These are phyloP conservation scores for Penicillium sp. DNA, from an alignment of 2,329 filamentous ascomycete genomes.

Conservation along the genomic window DNA sequence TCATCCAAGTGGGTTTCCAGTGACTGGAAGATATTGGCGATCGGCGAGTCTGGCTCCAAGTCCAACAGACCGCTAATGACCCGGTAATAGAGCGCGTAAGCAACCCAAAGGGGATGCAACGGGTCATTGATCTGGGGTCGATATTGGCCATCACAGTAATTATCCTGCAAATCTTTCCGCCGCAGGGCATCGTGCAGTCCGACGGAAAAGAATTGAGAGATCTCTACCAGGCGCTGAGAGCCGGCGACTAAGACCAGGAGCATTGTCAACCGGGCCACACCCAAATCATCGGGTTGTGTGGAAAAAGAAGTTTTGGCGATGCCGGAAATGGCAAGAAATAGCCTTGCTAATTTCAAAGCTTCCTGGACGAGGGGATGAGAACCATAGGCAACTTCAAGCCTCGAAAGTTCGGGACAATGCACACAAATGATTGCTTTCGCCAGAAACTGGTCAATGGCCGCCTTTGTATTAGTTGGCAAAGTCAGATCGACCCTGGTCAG, in stretches of 20 bases:
- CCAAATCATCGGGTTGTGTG: constrained; percentile 6
- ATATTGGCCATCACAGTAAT: background rate
- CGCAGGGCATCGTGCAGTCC: constrained; percentile 11
- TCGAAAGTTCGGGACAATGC: constrained; percentile 2
- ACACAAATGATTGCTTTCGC: constrained; percentile 5
- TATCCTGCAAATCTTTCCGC: constrained; percentile 4
- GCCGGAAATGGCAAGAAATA: constrained; percentile 17
- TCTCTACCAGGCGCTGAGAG: constrained; percentile 14
- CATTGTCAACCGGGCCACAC: constrained; percentile 8
- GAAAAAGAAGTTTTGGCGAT: constrained; percentile 12
- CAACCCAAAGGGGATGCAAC: constrained; percentile 16
- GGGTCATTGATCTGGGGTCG: background rate
- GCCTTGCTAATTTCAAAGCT: constrained; percentile 13
- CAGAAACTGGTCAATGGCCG: constrained; percentile 1
- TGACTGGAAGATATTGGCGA: constrained; percentile 9
- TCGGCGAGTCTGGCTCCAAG: background rate
- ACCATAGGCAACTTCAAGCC: background rate
- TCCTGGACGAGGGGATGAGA: constrained; percentile 5
- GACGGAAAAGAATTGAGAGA: constrained; percentile 15
- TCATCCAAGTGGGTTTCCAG: background rate
- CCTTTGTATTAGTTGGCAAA: background rate
- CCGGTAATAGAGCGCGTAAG: constrained; percentile 17
- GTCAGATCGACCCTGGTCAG: background rate
- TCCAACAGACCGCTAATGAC: constrained; percentile 8
- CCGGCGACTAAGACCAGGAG: constrained; percentile 18